phyloP scores from a whole-genome alignment of 2,329 filamentous ascomycete genomes.

The Cyphellophora europaea region DNA sequence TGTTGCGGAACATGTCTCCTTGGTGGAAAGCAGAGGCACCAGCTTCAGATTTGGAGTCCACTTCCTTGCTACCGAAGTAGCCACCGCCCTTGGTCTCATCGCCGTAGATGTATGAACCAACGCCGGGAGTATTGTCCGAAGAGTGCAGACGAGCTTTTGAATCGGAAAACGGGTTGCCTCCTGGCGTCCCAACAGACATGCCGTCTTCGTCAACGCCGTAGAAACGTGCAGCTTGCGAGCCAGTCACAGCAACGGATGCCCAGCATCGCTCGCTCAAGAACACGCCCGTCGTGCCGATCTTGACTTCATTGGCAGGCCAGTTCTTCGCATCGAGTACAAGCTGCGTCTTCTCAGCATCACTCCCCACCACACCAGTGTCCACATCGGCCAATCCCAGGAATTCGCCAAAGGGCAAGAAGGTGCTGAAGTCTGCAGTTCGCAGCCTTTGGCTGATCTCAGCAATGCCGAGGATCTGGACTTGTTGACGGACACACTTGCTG shows the following conservation, averaged over 20 bases:
- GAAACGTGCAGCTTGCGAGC: conserved; percentile 30
- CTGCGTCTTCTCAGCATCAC: conserved; percentile 84
- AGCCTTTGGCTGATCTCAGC: conserved; percentile 93
- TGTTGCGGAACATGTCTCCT: conserved; percentile 96
- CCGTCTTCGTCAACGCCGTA: conserved; percentile 50
- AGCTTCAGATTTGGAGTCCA: conserved; percentile 82
- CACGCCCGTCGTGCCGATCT: conserved; percentile 82
- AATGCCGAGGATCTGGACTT: conserved; percentile 91
- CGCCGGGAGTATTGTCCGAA: conserved; percentile 37
- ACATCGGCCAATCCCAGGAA: conserved; percentile 82
- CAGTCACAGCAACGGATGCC: conserved; percentile 75
- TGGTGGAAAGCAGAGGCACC: conserved; percentile 82
- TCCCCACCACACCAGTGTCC: conserved; percentile 78
- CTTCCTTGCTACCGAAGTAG: conserved; percentile 72
- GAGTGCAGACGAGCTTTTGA: conserved; percentile 46
- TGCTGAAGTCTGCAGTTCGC: conserved; percentile 85
- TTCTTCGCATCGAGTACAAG: conserved; percentile 83
- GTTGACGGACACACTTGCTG: conserved; percentile 92
- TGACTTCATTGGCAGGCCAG: conserved; percentile 87
- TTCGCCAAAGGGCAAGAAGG: conserved; percentile 92
- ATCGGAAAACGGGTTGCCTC: conserved; percentile 36
- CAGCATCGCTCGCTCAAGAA: conserved; percentile 95
- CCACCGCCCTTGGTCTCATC: conserved; percentile 67
- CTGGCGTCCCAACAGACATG: conserved; percentile 52
- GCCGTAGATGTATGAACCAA: conserved; percentile 46